Percentiles rank a stretch among this genome's conserved stretches.
phyloP scores from a whole-genome alignment of 2,329 filamentous ascomycete genomes.

The Delphinella strobiligena region DNA sequence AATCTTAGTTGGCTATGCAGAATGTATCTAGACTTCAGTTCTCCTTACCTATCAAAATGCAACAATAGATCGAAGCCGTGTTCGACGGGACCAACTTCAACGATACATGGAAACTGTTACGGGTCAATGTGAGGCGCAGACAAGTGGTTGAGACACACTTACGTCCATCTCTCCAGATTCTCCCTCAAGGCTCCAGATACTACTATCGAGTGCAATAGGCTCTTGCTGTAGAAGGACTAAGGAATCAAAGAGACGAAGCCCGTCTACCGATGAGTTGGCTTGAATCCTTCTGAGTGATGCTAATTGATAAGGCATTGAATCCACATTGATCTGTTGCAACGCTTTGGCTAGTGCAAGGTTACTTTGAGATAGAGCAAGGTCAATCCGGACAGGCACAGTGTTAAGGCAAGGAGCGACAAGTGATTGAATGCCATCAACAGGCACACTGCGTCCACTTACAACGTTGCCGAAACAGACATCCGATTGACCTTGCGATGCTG shows the following conservation, averaged over 20 bases:
- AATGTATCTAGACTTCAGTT: background rate
- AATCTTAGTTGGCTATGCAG: background rate
- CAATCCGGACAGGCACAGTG: slow-evolving; percentile 60
- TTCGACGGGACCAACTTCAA: slow-evolving; percentile 16
- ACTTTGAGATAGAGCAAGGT: slow-evolving; percentile 35
- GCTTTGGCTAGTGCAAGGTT: slow-evolving; percentile 47
- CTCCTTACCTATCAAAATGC: slow-evolving; percentile 40
- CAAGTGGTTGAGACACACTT: background rate
- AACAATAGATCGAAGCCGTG: slow-evolving; percentile 48
- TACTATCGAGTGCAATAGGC: slow-evolving; percentile 28
- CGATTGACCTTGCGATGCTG: slow-evolving; percentile 38
- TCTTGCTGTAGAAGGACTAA: slow-evolving; percentile 67
- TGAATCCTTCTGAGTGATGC: slow-evolving; percentile 65
- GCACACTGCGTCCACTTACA: slow-evolving; percentile 60
- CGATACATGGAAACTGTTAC: slow-evolving; percentile 9
- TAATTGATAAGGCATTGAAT: slow-evolving; percentile 57
- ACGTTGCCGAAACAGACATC: slow-evolving; percentile 86
- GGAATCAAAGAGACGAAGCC: slow-evolving; percentile 60
- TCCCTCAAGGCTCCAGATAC: slow-evolving; percentile 38
- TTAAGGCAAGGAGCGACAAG: slow-evolving; percentile 91
- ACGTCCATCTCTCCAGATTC: slow-evolving; percentile 57
- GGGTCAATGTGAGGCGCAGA: background rate
- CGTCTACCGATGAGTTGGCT: slow-evolving; percentile 15
- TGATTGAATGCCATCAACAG: slow-evolving; percentile 52
- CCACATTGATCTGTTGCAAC: slow-evolving; percentile 50